Evolutionary conservation across 495 filamentous ascomycete genomes (phyloP).

Genomic region (Peziza echinospora): DNA sequence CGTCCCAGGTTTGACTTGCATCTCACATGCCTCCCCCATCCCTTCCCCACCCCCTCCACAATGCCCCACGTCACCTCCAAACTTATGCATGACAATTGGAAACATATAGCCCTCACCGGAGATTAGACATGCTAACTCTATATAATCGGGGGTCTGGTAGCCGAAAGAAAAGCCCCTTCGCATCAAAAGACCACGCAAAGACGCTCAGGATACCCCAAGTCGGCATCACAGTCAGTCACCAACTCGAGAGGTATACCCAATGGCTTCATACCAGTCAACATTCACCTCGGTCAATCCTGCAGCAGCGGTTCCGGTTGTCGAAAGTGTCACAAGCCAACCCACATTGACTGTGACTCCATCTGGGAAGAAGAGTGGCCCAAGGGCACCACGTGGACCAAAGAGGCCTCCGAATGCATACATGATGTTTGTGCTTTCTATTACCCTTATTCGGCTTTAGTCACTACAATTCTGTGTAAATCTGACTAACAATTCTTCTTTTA

Average conservation of each 20-base stretch:
- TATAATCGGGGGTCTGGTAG: slow-evolving; percentile 24
- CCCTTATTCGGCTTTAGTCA: neutral
- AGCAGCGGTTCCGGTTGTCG: too few species aligned
- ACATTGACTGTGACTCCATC: slow-evolving; percentile 7
- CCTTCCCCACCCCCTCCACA: too few species aligned
- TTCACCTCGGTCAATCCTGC: neutral
- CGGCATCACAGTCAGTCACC: neutral
- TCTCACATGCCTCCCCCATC: too few species aligned
- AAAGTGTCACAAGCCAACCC: slow-evolving; percentile 1
- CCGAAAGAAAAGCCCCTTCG: slow-evolving; percentile 80
- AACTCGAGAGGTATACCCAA: neutral
- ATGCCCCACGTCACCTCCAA: too few species aligned
- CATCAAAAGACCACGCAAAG: slow-evolving; percentile 53
- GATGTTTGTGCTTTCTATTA: slow-evolving; percentile 13
- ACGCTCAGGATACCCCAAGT: slow-evolving; percentile 6
- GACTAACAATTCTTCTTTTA: slow-evolving; percentile 4
- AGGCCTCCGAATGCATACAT: slow-evolving; percentile 20
- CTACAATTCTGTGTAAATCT: neutral
- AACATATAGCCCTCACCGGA: too few species aligned
- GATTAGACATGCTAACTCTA: neutral
- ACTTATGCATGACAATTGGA: too few species aligned
- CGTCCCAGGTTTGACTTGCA: too few species aligned
- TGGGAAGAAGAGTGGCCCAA: slow-evolving; percentile 14
- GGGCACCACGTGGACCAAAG: slow-evolving; percentile 19
- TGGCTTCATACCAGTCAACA: neutral